Percentiles rank a stretch among this genome's conserved stretches.
Evolutionary conservation across 1,284 basidiomycete species (phyloP).

Genomic region (Leccinum subrobustum): DNA sequence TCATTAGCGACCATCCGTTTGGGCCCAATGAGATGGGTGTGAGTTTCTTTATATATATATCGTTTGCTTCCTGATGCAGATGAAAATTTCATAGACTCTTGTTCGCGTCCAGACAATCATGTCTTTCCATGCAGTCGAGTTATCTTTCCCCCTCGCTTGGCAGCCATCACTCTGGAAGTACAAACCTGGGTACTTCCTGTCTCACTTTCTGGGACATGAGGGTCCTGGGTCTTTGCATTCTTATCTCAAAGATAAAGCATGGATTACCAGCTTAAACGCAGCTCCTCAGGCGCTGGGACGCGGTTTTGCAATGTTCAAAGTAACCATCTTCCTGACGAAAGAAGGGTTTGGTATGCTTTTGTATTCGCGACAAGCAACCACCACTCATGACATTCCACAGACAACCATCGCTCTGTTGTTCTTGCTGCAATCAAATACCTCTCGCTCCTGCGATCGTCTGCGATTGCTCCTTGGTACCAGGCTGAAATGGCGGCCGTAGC

Average conservation of each 20-base stretch:
- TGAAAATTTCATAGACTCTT: constrained; percentile 55
- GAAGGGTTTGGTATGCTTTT: constrained; percentile 77
- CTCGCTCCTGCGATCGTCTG: constrained; percentile 70
- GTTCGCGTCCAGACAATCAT: constrained; percentile 90
- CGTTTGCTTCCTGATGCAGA: not conserved
- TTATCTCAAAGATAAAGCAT: constrained; percentile 90
- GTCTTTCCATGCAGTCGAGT: constrained; percentile 84
- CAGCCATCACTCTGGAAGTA: constrained; percentile 77
- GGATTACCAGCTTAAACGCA: constrained; percentile 80
- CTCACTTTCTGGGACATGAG: constrained; percentile 94
- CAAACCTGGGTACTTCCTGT: constrained; percentile 82
- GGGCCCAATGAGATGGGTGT: constrained; percentile 75
- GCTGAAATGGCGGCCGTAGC: constrained; percentile 78
- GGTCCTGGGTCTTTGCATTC: constrained; percentile 92
- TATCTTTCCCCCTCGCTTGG: constrained; percentile 88
- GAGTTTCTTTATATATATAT: constrained; percentile 35
- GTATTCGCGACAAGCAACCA: constrained; percentile 3
- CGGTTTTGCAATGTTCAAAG: constrained; percentile 90
- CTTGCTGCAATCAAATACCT: constrained; percentile 87
- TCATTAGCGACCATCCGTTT: constrained; percentile 78
- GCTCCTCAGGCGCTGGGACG: constrained; percentile 75
- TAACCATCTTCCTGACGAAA: constrained; percentile 79
- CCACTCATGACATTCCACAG: constrained; percentile 28
- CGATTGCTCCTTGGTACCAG: constrained; percentile 75
- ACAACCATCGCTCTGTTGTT: constrained; percentile 76